phyloP scores from a whole-genome alignment of 192 early-diverging fungal genomes.

The Rhizoclosmatium globosum region DNA sequence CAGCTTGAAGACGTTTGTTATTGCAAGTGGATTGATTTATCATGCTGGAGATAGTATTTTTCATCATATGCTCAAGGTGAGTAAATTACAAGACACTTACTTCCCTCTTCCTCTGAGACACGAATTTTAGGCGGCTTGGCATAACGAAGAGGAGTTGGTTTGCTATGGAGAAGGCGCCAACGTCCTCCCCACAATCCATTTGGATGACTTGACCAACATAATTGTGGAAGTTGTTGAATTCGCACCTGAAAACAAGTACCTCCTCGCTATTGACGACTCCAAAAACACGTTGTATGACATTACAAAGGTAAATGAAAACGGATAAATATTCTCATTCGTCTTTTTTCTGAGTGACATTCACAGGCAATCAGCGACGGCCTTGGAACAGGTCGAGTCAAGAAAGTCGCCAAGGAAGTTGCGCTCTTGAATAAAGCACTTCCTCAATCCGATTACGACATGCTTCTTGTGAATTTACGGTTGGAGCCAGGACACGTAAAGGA shows the following conservation, averaged over 20 bases:
- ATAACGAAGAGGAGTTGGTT: conserved; percentile 57
- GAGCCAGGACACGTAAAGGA: conserved; percentile 67
- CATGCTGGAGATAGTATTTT: conserved; percentile 66
- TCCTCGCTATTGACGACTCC: conserved; percentile 68
- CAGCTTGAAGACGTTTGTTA: conserved; percentile 60
- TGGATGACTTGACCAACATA: conserved; percentile 66
- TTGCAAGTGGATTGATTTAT: conserved; percentile 63
- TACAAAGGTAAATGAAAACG: conserved; percentile 47
- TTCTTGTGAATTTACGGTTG: conserved; percentile 60
- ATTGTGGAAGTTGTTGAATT: conserved; percentile 66
- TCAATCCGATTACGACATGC: conserved; percentile 65
- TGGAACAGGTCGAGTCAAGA: conserved; percentile 61
- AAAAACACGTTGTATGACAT: conserved; percentile 62
- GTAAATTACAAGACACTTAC: not conserved
- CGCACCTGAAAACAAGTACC: conserved; percentile 57
- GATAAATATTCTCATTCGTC: not conserved
- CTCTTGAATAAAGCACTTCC: conserved; percentile 58
- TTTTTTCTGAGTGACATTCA: not conserved
- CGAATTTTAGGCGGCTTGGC: conserved; percentile 58
- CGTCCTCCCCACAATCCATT: conserved; percentile 61
- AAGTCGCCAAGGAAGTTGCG: conserved; percentile 60
- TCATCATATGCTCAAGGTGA: conserved; percentile 64
- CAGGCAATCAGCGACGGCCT: conserved; percentile 64
- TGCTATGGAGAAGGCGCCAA: conserved; percentile 68
- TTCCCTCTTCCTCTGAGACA: not conserved